Conservation (phyloP, 768 basidiomycete genomes). For the Boletus sp. region DNA sequence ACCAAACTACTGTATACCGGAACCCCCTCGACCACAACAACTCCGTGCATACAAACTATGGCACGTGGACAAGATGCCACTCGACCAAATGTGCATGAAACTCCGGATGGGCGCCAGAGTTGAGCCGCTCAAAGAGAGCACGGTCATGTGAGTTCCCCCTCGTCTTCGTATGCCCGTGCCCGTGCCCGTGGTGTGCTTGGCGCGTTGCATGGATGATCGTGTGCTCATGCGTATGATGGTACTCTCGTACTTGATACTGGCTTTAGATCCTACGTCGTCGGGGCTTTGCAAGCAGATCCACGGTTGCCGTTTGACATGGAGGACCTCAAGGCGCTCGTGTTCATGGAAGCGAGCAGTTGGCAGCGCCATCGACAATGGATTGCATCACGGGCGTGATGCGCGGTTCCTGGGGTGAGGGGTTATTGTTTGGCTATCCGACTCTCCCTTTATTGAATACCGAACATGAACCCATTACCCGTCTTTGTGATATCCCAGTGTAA, state of each 20-base stretch:
- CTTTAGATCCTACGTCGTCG: slow-evolving; percentile 41
- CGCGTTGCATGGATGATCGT: neutral
- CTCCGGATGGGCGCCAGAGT: slow-evolving; percentile 30
- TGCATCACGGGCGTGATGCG: slow-evolving; percentile 18
- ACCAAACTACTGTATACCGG: slow-evolving; percentile 25
- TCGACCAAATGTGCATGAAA: slow-evolving; percentile 38
- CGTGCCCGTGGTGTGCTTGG: neutral
- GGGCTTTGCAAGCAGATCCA: slow-evolving; percentile 39
- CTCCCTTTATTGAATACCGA: neutral
- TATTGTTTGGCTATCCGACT: neutral
- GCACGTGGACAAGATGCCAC: slow-evolving; percentile 34
- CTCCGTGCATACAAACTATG: slow-evolving; percentile 46
- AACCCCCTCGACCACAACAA: slow-evolving; percentile 35
- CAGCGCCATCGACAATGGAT: slow-evolving; percentile 40
- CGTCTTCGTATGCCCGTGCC: neutral
- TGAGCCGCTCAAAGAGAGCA: slow-evolving; percentile 43
- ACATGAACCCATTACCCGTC: neutral
- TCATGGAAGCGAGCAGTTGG: slow-evolving; percentile 42
- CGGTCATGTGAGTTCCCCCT: slow-evolving; percentile 41
- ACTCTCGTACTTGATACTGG: neutral
- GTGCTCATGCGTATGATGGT: neutral
- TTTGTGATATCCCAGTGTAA: neutral
- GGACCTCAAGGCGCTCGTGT: slow-evolving; percentile 35
- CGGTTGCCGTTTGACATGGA: slow-evolving; percentile 36
- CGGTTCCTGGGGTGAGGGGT: neutral